Evolutionary conservation across 2,329 filamentous ascomycete species (phyloP).

Genomic region (Fusarium veterinarium): DNA sequence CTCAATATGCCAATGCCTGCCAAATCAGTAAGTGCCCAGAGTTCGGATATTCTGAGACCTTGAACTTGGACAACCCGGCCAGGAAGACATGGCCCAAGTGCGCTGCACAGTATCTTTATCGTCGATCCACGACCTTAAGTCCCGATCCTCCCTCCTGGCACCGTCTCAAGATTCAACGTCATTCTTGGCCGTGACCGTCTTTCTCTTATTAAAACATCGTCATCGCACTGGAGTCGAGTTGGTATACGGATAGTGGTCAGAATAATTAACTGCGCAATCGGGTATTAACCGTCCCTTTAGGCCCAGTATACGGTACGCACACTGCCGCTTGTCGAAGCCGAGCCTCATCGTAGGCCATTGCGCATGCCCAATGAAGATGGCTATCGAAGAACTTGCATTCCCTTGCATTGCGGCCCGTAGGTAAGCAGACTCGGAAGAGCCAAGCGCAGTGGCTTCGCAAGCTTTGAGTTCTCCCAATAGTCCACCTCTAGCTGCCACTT

Average conservation of each 20-base stretch:
- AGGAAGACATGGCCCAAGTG: slow-evolving; percentile 16
- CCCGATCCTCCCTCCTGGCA: slow-evolving; percentile 39
- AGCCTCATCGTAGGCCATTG: slow-evolving; percentile 18
- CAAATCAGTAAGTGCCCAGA: slow-evolving; percentile 1
- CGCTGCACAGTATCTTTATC: slow-evolving; percentile 38
- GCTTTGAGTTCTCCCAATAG: slow-evolving; percentile 1
- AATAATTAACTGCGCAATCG: slow-evolving; percentile 11
- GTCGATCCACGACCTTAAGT: slow-evolving; percentile 44
- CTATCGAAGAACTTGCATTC: slow-evolving; percentile 13
- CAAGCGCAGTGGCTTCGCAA: slow-evolving; percentile 4
- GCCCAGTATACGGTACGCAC: not conserved
- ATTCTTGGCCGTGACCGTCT: slow-evolving; percentile 33
- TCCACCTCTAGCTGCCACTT: slow-evolving; percentile 12
- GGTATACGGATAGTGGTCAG: slow-evolving; percentile 15
- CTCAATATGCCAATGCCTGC: not conserved
- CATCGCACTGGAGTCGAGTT: slow-evolving; percentile 22
- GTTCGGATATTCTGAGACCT: slow-evolving; percentile 10
- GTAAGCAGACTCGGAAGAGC: not conserved
- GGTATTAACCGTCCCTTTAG: not conserved
- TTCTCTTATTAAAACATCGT: slow-evolving; percentile 35
- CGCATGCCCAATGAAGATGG: not conserved
- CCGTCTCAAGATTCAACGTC: slow-evolving; percentile 41
- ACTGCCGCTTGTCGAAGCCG: slow-evolving; percentile 34
- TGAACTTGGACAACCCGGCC: not conserved
- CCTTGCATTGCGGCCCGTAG: not conserved